Evolutionary conservation across 805 yeast genomes (phyloP).

Genomic region (Candida bentonensis): DNA sequence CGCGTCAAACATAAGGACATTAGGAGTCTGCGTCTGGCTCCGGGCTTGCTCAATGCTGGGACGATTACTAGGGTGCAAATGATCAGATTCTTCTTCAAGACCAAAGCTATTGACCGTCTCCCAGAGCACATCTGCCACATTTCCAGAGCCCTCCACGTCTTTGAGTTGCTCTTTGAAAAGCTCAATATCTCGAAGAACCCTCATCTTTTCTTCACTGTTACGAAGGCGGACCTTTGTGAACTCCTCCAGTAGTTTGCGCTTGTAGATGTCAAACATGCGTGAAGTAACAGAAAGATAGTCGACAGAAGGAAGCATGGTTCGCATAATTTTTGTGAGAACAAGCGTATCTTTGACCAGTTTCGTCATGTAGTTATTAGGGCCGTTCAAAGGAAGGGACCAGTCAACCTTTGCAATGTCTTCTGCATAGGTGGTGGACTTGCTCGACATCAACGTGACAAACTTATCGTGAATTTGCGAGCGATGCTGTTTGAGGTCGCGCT

Average conservation of each 20-base stretch:
- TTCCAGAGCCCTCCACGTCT: conserved; percentile 45
- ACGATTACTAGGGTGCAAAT: conserved; percentile 8
- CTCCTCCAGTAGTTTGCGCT: conserved; percentile 37
- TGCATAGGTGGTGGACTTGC: conserved; percentile 41
- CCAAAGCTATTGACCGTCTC: conserved; percentile 38
- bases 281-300: conserved; percentile 14
- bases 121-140: conserved; percentile 49
- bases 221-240: conserved; percentile 29
- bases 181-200: conserved; percentile 44
- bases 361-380: conserved; percentile 51
- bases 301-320: conserved; percentile 35
- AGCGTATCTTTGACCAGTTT: conserved; percentile 49
- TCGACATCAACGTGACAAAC: conserved; percentile 57
- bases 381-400: conserved; percentile 36
- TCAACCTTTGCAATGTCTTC: conserved; percentile 32
- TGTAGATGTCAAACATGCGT: conserved; percentile 36
- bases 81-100: conserved; percentile 8
- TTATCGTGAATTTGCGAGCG: conserved; percentile 49
- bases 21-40: conserved; percentile 24
- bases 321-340: conserved; percentile 48
- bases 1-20: conserved; percentile 16
- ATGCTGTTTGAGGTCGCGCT: conserved; percentile 39
- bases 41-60: conserved; percentile 24
- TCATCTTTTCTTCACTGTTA: conserved; percentile 27
- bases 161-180: conserved; percentile 49